These are phyloP conservation scores for Fraxinus quadrangulata DNA, from an alignment of 257 asterid genomes.

Conservation along the genomic window DNA sequence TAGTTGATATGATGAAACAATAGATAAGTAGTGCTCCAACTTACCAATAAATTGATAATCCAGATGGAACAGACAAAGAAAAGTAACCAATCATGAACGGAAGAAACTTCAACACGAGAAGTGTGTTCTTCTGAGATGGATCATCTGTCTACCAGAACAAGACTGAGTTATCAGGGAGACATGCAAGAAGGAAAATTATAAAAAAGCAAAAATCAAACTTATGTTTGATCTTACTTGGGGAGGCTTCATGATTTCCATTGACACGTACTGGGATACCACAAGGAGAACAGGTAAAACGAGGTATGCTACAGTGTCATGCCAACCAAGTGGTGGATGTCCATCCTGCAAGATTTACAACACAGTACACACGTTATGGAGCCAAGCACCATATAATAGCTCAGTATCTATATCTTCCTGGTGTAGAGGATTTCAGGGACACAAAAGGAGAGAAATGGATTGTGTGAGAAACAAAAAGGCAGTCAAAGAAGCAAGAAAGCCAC, in stretches of 20 bases:
- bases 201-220: slow-evolving; percentile 20
- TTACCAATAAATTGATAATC: slow-evolving; percentile 96
- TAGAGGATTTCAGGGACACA: slow-evolving; percentile 1
- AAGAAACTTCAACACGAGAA: slow-evolving; percentile 88
- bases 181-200: slow-evolving; percentile 23
- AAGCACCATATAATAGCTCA: slow-evolving; percentile 15
- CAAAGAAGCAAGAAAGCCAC: slow-evolving; percentile 19
- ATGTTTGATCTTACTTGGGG: slow-evolving; percentile 70
- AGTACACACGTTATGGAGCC: slow-evolving; percentile 15
- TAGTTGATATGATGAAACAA: too few species aligned
- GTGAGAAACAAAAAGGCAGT: slow-evolving; percentile 20
- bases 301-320: slow-evolving; percentile 95
- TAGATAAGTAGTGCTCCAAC: slow-evolving; percentile 12
- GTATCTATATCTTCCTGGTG: slow-evolving; percentile 12
- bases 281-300: slow-evolving; percentile 92
- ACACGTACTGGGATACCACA: slow-evolving; percentile 80
- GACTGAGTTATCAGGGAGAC: slow-evolving; percentile 39
- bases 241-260: slow-evolving; percentile 99
- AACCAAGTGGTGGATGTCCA: slow-evolving; percentile 99
- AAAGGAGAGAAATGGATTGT: slow-evolving; percentile 16
- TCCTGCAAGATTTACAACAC: slow-evolving; percentile 58
- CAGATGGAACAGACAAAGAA: slow-evolving; percentile 97
- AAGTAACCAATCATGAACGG: slow-evolving; percentile 99
- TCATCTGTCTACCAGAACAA: slow-evolving; percentile 81
- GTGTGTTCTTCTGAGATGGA: slow-evolving; percentile 96